Conservation (phyloP, 495 filamentous ascomycete species). For the Annulohypoxylon maeteangense region DNA sequence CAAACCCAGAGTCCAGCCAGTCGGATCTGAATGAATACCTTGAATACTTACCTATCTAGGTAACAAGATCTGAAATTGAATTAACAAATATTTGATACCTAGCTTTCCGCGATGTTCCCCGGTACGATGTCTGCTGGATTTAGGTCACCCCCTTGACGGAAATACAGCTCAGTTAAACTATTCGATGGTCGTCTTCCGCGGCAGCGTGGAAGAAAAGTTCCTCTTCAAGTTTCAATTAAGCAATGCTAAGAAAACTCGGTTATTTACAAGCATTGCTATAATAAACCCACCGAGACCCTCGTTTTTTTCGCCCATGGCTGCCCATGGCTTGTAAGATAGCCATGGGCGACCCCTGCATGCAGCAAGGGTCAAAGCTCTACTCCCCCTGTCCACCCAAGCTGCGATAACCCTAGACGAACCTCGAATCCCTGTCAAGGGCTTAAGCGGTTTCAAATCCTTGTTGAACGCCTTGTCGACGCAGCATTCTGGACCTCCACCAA, state of each 20-base stretch:
- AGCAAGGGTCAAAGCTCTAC: conserved; percentile 38
- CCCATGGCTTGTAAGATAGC: conserved; percentile 15
- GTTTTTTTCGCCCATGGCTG: conserved; percentile 10
- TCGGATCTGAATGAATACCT: conserved; percentile 5
- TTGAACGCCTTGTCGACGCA: conserved; percentile 23
- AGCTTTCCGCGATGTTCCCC: not conserved
- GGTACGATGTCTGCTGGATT: not conserved
- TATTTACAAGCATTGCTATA: conserved; percentile 39
- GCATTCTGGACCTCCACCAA: conserved; percentile 39
- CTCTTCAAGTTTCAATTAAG: conserved; percentile 37
- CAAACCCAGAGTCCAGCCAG: conserved; percentile 17
- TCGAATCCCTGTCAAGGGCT: conserved; percentile 20
- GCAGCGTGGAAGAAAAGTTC: conserved; percentile 33
- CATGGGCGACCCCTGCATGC: conserved; percentile 26
- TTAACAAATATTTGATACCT: not conserved
- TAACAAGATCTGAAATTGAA: not conserved
- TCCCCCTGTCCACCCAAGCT: conserved; percentile 8
- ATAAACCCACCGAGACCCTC: conserved; percentile 16
- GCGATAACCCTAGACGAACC: conserved; percentile 12
- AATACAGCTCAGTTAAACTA: not conserved
- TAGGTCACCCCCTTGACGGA: not conserved
- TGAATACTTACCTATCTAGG: not conserved
- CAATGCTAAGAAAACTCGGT: conserved; percentile 31
- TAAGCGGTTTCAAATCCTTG: conserved; percentile 35
- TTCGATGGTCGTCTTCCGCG: conserved; percentile 14